These are phyloP conservation scores for Penicillium sp. DNA, from an alignment of 2,329 filamentous ascomycete genomes.

Conservation along the genomic window DNA sequence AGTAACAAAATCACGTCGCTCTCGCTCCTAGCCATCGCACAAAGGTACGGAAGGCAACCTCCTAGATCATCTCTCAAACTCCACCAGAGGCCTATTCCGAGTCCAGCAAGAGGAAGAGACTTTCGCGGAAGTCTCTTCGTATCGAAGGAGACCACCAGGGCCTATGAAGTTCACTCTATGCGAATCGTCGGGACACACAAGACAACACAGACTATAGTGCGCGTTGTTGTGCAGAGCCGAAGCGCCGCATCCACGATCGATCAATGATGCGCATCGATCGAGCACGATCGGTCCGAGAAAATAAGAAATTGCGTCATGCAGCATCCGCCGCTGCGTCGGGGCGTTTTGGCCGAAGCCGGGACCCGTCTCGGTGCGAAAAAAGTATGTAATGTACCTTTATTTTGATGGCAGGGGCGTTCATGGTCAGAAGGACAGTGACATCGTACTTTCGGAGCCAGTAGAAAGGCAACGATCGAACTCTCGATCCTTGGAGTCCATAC, in stretches of 20 bases:
- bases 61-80: not conserved
- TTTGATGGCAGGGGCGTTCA: constrained; percentile 3
- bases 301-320: constrained; percentile 14
- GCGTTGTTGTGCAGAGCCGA: constrained; percentile 8
- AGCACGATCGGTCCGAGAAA: constrained; percentile 13
- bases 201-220: constrained; percentile 8
- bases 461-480: not conserved
- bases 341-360: constrained; percentile 1
- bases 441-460: constrained; percentile 3
- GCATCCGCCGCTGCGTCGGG: not conserved
- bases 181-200: constrained; percentile 21
- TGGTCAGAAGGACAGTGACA: constrained; percentile 6
- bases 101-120: not conserved
- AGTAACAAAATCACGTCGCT: not conserved
- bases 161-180: constrained; percentile 21
- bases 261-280: constrained; percentile 25
- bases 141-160: constrained; percentile 9
- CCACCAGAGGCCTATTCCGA: not conserved
- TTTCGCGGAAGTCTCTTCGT: not conserved
- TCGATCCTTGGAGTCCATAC: not conserved
- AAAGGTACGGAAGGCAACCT: constrained; percentile 8
- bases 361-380: not conserved
- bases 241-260: constrained; percentile 17
- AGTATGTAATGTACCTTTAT: constrained; percentile 1
- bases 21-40: not conserved